Conservation (phyloP, 1,284 basidiomycete genomes). For the Irpex sp. region DNA sequence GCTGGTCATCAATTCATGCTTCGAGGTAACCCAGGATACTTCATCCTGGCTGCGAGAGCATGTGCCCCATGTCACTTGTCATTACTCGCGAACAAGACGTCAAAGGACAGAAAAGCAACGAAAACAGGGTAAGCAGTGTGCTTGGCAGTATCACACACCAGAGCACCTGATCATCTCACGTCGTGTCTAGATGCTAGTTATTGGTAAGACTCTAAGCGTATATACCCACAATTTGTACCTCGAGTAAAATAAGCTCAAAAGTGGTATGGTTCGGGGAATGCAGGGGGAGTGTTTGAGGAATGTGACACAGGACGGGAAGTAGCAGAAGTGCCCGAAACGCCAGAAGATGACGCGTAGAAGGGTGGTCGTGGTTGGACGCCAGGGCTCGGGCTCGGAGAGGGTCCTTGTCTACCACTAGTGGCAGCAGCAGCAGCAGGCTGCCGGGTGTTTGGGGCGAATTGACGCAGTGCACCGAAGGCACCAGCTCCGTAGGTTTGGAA, state of each 20-base stretch:
- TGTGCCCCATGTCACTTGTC: constrained; percentile 52
- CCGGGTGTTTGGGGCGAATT: not conserved
- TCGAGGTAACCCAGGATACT: constrained; percentile 47
- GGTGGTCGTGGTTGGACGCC: not conserved
- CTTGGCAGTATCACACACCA: not conserved
- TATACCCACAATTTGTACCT: not conserved
- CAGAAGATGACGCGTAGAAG: not conserved
- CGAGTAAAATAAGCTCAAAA: not conserved
- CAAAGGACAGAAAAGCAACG: not conserved
- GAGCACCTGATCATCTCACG: not conserved
- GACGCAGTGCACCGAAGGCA: constrained; percentile 10
- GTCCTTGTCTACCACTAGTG: not conserved
- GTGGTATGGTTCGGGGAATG: not conserved
- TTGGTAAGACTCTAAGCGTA: not conserved
- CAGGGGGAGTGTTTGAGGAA: not conserved
- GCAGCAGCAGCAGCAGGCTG: constrained; percentile 1
- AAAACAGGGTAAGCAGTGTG: not conserved
- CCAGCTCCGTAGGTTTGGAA: constrained; percentile 14
- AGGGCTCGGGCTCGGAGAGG: not conserved
- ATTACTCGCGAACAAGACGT: constrained; percentile 31
- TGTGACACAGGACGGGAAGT: not conserved
- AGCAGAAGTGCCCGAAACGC: not conserved
- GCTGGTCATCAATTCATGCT: constrained; percentile 55
- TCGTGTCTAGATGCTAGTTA: not conserved
- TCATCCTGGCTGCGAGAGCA: constrained; percentile 58